A percentile compares a stretch with the other conserved stretches of the same genome.
phyloP scores from a whole-genome alignment of 208 protist species.

The Leishmania tarentolae region DNA sequence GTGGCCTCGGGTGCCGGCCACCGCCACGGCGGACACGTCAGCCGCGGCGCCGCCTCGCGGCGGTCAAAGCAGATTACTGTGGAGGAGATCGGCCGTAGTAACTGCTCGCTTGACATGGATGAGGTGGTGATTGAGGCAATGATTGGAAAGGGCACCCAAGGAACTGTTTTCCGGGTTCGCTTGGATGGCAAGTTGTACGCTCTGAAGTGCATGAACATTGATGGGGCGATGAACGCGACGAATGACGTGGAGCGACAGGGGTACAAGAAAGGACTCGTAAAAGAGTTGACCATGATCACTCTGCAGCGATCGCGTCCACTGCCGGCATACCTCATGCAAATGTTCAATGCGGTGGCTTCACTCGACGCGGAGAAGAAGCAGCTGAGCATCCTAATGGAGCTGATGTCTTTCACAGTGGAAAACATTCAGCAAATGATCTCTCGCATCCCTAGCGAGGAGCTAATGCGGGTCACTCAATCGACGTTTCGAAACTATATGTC shows the following conservation, averaged over 20 bases:
- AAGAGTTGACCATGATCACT: slow-evolving; percentile 87
- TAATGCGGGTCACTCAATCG: slow-evolving; percentile 72
- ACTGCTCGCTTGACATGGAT: slow-evolving; percentile 76
- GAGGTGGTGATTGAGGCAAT: slow-evolving; percentile 62
- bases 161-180: slow-evolving; percentile 75
- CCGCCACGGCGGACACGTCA: slow-evolving; percentile 6
- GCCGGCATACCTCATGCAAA: slow-evolving; percentile 74
- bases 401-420: slow-evolving; percentile 86
- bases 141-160: slow-evolving; percentile 80
- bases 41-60: slow-evolving; percentile 11
- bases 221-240: slow-evolving; percentile 67
- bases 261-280: slow-evolving; percentile 81
- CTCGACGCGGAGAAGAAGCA: slow-evolving; percentile 58
- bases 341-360: slow-evolving; percentile 83
- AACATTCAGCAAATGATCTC: slow-evolving; percentile 79
- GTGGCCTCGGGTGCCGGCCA: slow-evolving; percentile 18
- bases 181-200: slow-evolving; percentile 81
- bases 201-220: slow-evolving; percentile 84
- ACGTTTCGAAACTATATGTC: slow-evolving; percentile 67
- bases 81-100: slow-evolving; percentile 72
- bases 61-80: slow-evolving; percentile 42
- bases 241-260: slow-evolving; percentile 81
- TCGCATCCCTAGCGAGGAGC: slow-evolving; percentile 63
- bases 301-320: slow-evolving; percentile 46
- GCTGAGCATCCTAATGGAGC: slow-evolving; percentile 83